phyloP scores from a whole-genome alignment of 139 green algal genomes.

The Auxenochlorella pyrenoidosa region DNA sequence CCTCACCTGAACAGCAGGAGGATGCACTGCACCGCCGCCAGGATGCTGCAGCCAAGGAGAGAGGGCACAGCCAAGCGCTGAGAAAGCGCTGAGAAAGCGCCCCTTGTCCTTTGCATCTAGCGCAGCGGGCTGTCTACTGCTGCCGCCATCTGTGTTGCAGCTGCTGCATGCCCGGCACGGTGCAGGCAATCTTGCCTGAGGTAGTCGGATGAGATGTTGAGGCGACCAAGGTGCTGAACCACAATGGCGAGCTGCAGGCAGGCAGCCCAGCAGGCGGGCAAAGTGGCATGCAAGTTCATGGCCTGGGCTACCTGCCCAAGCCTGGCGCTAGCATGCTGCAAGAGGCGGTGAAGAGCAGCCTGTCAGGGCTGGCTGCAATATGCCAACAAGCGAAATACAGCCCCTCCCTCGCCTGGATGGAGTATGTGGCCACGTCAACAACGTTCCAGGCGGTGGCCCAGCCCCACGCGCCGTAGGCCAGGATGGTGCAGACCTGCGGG shows the following conservation, averaged over 20 bases:
- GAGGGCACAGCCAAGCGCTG: no score
- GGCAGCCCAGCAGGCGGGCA: no score
- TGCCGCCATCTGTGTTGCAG: no score
- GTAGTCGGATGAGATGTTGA: conserved; percentile 21
- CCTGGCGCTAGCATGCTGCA: no score
- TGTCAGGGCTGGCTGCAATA: no score
- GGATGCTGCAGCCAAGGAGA: neutral
- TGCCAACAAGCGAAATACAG: no score
- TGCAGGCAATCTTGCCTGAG: conserved; percentile 25
- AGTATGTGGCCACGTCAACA: conserved; percentile 58
- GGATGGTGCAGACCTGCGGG: conserved; percentile 31
- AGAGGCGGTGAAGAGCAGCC: no score
- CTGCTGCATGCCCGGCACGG: neutral
- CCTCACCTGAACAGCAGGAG: conserved; percentile 47
- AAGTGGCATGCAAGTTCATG: neutral
- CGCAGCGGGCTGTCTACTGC: no score
- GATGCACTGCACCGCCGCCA: conserved; percentile 57
- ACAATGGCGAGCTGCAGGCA: conserved; percentile 38
- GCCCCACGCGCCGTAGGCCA: conserved; percentile 47
- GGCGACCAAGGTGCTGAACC: conserved; percentile 53
- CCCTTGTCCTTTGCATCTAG: no score
- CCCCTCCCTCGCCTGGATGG: conserved; percentile 54
- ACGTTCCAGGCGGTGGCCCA: conserved; percentile 67
- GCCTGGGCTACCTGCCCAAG: no score
- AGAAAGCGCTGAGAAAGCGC: no score